Conservation (phyloP, 2,329 filamentous ascomycete species). For the Scedosporium dehoogii region DNA sequence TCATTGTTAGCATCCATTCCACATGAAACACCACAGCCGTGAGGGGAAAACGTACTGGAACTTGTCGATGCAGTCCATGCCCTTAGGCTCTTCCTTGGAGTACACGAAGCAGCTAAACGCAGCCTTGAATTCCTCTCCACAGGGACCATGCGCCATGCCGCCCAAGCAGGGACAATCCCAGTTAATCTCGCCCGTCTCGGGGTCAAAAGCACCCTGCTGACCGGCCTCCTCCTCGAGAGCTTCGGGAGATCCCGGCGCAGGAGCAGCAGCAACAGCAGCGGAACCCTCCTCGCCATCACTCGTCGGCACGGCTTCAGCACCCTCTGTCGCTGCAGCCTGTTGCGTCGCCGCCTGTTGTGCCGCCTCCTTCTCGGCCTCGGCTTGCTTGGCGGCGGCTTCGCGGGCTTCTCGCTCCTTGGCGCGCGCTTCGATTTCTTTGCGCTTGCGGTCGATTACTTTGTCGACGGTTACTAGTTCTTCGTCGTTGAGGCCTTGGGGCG, state of each 20-base stretch:
- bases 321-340: neutral
- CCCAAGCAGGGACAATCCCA: conserved; percentile 98
- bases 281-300: conserved; percentile 4
- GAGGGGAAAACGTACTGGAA: conserved; percentile 63
- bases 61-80: conserved; percentile 94
- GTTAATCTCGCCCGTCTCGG: conserved; percentile 98
- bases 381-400: conserved; percentile 5
- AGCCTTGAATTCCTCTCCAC: conserved; percentile 87
- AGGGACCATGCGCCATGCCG: conserved; percentile 93
- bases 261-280: conserved; percentile 12
- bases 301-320: conserved; percentile 15
- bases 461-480: conserved; percentile 55
- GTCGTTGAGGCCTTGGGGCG: conserved; percentile 44
- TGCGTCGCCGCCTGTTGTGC: conserved; percentile 17
- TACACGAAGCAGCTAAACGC: conserved; percentile 99
- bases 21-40: neutral
- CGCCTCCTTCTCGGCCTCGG: conserved; percentile 16
- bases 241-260: conserved; percentile 29
- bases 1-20: conserved; percentile 18
- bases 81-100: conserved; percentile 89
- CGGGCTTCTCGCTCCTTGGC: conserved; percentile 14
- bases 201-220: conserved; percentile 91
- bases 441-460: conserved; percentile 55
- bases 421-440: conserved; percentile 33
- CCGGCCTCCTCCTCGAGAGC: conserved; percentile 69